phyloP scores from a whole-genome alignment of 1,139 yeast species.

The Saccharomycopsis phalli region DNA sequence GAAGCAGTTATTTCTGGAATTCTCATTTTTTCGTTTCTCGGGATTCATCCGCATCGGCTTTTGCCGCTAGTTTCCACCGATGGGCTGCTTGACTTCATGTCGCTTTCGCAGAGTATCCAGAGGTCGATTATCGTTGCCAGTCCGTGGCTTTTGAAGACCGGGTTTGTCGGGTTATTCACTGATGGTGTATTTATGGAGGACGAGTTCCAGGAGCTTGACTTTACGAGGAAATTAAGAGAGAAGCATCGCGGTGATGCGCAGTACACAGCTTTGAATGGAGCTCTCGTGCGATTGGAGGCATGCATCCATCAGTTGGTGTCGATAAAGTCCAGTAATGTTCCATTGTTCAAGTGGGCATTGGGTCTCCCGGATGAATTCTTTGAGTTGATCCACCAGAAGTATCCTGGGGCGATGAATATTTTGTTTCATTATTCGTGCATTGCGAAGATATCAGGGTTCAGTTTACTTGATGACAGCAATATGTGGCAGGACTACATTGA shows the following conservation, averaged over 20 bases:
- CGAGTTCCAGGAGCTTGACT: background rate
- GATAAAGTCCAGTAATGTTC: background rate
- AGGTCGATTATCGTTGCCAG: background rate
- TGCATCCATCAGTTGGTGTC: background rate
- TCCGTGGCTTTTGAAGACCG: background rate
- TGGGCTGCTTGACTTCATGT: background rate
- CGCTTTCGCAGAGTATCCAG: background rate
- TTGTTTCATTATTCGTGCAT: background rate
- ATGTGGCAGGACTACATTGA: background rate
- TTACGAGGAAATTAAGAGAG: background rate
- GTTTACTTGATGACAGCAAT: background rate
- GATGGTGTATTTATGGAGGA: background rate
- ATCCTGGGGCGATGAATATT: background rate
- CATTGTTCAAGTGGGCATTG: background rate
- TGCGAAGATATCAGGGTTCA: background rate
- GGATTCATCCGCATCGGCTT: background rate
- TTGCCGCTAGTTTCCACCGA: background rate
- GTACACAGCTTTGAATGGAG: background rate
- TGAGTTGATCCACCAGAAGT: background rate
- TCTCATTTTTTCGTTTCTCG: constrained; percentile 1
- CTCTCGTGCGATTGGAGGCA: background rate
- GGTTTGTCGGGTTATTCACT: background rate
- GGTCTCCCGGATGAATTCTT: background rate
- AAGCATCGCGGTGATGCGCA: background rate
- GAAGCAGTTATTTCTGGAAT: background rate